Evolutionary conservation across 2,329 filamentous ascomycete species (phyloP).

Genomic region (Clathrospora elynae): DNA sequence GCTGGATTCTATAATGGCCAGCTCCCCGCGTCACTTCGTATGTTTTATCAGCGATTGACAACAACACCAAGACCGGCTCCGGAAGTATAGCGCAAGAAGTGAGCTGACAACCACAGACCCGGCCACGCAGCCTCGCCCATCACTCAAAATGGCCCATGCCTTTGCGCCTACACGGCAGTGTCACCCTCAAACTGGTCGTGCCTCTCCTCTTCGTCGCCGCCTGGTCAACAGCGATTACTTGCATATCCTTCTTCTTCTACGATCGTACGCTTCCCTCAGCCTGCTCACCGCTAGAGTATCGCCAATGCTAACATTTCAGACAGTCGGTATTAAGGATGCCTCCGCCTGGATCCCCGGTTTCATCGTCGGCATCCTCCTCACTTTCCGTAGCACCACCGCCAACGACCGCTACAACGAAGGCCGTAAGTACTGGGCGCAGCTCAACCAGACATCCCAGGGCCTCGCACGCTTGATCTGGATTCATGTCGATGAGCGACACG

Average conservation of each 20-base stretch:
- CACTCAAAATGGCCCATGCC: conserved; percentile 79
- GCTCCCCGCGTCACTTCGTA: too few relatives aligned
- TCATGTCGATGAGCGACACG: conserved; percentile 65
- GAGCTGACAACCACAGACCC: conserved; percentile 42
- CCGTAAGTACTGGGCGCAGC: conserved; percentile 65
- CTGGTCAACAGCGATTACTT: conserved; percentile 70
- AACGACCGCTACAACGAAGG: conserved; percentile 70
- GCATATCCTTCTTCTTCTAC: conserved; percentile 50
- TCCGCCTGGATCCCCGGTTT: conserved; percentile 79
- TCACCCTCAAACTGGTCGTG: conserved; percentile 73
- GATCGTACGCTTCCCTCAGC: conserved; percentile 22
- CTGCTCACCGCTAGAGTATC: neutral
- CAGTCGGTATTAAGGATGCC: conserved; percentile 64
- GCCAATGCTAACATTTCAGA: conserved; percentile 6
- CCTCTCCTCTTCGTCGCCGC: conserved; percentile 66
- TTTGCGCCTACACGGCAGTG: conserved; percentile 74
- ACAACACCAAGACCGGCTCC: too few relatives aligned
- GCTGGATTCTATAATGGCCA: too few relatives aligned
- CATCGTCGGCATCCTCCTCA: conserved; percentile 75
- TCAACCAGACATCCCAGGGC: conserved; percentile 62
- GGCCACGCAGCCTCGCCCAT: conserved; percentile 70
- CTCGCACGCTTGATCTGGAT: conserved; percentile 83
- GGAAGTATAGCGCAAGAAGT: too few relatives aligned
- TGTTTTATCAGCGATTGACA: too few relatives aligned
- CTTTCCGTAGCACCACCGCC: conserved; percentile 75